Conservation (phyloP, 352 stramenopile species). For the Phytopythium aichiense region DNA sequence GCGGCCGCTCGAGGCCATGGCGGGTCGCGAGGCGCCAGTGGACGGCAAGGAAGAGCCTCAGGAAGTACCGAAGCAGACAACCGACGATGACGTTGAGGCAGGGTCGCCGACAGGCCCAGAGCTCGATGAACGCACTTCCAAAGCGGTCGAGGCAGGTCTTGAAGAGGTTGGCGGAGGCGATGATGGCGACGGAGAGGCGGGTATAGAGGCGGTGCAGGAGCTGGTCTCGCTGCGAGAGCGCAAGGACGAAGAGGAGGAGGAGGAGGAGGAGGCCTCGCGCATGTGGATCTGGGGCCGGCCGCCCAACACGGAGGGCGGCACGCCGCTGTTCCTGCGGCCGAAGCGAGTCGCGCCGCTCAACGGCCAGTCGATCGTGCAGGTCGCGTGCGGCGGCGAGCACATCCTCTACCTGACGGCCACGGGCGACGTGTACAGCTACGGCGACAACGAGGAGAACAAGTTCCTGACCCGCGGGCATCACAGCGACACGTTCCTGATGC, state of each 20-base stretch:
- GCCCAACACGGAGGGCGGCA: constrained; percentile 46
- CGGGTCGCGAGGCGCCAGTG: not conserved
- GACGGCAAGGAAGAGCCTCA: not conserved
- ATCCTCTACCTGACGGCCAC: constrained; percentile 71
- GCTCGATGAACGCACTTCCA: not conserved
- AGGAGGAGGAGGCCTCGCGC: constrained; percentile 22
- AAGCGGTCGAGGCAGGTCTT: not conserved
- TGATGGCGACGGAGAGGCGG: not conserved
- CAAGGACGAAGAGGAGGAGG: constrained; percentile 8
- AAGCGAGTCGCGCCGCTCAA: constrained; percentile 49
- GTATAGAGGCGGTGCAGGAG: not conserved
- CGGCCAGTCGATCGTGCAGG: constrained; percentile 62
- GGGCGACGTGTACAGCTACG: constrained; percentile 78
- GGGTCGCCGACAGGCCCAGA: not conserved
- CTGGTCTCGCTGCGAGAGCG: not conserved
- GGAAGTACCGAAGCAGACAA: not conserved
- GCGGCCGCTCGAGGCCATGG: constrained; percentile 21
- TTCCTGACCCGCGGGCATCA: constrained; percentile 9
- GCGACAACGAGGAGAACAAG: constrained; percentile 63
- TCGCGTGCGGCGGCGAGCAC: constrained; percentile 75
- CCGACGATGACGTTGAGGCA: not conserved
- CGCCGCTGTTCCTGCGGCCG: constrained; percentile 56
- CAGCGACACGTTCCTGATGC: constrained; percentile 35
- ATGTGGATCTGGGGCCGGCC: constrained; percentile 74
- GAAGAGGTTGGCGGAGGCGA: not conserved